Base-by-base conservation (phyloP, 2,329 filamentous ascomycete species). In the Fusarium agapanthi region DNA sequence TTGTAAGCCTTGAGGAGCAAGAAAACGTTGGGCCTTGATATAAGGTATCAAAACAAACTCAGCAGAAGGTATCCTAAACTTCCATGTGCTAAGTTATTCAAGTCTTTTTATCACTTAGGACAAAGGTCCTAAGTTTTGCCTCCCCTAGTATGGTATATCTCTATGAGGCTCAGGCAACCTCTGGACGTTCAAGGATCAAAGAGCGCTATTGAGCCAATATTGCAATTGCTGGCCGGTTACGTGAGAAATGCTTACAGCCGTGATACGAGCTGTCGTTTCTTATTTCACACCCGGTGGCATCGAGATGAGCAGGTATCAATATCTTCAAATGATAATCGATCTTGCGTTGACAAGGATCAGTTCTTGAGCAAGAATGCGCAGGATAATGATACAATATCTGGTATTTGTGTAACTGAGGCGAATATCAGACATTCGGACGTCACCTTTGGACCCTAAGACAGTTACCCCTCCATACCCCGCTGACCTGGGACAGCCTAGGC, bases 341-440 rank as follows among this genome's bases (percentile, higher is more conserved):
- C 30, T 38, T 34, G 9, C 13, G 11, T 34, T 60, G 40, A 41
- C 45, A 30, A 57, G 65, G 69, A 53, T 67, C 20, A 40, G 20
- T 43, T 7, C 16, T 61, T 72, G 72, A 74, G 72, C 72, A 74
- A 64, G 72, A 72, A 72, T 74, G 72, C 69, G 72, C 61, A 65
- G 43, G 57, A 74, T 74, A 53, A 51, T 56, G 44, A 60, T 63
- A 63, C n/a, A 68, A 50, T 37, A 30, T 60, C 26, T 53, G n/a
- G 38, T 37, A 50, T 72, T 72, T 65, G 63, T 73, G 59, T 61
- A 51, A 69, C 68, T 35, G 37, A 44, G 58, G 48, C 26, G 56
- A 37, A 47, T 35, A 50, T 54, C 35, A 59, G 67, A 69, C 50
- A 58, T 38, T 59, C 44, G 34, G 54, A 71, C 61, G 70, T 71